phyloP scores from a whole-genome alignment of 1,284 basidiomycete genomes.

The Gymnopus androsaceus region DNA sequence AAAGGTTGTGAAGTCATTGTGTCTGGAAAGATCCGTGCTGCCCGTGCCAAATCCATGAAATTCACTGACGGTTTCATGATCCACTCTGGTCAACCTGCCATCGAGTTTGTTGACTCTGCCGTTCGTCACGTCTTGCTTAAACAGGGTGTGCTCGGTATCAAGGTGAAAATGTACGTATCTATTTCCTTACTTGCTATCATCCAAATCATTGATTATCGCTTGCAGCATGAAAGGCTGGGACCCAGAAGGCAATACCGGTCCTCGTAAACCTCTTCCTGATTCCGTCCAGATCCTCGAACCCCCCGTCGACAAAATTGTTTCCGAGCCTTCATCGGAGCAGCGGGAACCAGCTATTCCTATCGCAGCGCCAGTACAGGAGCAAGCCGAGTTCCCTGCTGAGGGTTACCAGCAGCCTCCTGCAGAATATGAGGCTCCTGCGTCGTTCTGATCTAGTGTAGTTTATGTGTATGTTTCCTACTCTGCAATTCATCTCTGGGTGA shows the following conservation, averaged over 20 bases:
- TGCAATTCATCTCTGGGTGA: slow-evolving; percentile 1
- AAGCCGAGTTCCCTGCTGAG: slow-evolving; percentile 35
- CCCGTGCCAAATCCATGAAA: slow-evolving; percentile 99
- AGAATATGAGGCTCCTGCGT: slow-evolving; percentile 45
- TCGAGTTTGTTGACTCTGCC: slow-evolving; percentile 97
- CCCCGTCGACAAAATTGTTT: slow-evolving; percentile 76
- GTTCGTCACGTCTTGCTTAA: slow-evolving; percentile 98
- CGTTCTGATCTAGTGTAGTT: slow-evolving; percentile 43
- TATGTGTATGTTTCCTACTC: slow-evolving; percentile 14
- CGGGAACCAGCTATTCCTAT: slow-evolving; percentile 63
- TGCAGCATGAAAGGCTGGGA: slow-evolving; percentile 95
- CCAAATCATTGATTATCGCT: slow-evolving; percentile 7
- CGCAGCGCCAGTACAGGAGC: slow-evolving; percentile 56
- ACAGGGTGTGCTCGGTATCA: slow-evolving; percentile 99
- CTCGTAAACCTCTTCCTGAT: slow-evolving; percentile 94
- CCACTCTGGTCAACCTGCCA: slow-evolving; percentile 98
- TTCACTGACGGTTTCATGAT: slow-evolving; percentile 99
- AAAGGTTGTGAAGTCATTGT: slow-evolving; percentile 99
- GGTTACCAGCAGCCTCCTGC: slow-evolving; percentile 40
- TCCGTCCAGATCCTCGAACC: slow-evolving; percentile 91
- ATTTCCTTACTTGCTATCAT: not conserved
- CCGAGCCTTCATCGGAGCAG: slow-evolving; percentile 80
- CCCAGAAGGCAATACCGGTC: slow-evolving; percentile 86
- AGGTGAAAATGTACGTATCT: slow-evolving; percentile 94
- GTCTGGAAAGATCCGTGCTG: slow-evolving; percentile 99